phyloP scores from a whole-genome alignment of 257 asterid genomes.

The Capsicum rhomboideum region DNA sequence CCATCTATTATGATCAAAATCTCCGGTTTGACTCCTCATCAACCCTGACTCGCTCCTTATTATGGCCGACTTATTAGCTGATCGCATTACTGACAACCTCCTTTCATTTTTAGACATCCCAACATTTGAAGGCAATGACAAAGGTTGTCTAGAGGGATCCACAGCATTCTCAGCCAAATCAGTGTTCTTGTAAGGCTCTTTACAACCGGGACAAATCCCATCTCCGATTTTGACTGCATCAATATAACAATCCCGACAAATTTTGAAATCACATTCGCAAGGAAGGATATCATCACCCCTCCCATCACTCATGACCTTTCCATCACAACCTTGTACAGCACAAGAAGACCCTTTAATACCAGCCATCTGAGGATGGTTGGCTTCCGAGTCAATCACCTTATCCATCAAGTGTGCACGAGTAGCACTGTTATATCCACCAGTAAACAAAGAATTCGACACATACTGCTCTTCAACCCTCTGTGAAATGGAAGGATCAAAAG shows the following conservation, averaged over 20 bases:
- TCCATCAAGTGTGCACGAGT: constrained; percentile 97
- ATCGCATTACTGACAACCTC: constrained; percentile 72
- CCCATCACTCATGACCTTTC: constrained; percentile 75
- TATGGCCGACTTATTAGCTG: constrained; percentile 45
- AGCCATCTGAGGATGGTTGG: constrained; percentile 90
- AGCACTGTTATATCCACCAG: constrained; percentile 75
- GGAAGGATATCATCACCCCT: constrained; percentile 83
- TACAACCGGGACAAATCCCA: constrained; percentile 88
- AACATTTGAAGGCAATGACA: constrained; percentile 50
- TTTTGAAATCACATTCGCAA: constrained; percentile 86
- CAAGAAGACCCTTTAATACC: constrained; percentile 83
- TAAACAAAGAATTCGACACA: constrained; percentile 76
- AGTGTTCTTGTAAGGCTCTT: constrained; percentile 64
- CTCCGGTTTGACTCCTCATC: constrained; percentile 73
- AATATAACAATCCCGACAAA: constrained; percentile 65
- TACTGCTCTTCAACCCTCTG: constrained; percentile 89
- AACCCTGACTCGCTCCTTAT: constrained; percentile 57
- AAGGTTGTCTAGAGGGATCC: constrained; percentile 36
- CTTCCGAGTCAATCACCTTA: constrained; percentile 83
- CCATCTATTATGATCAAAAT: constrained; percentile 81
- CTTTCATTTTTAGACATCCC: constrained; percentile 74
- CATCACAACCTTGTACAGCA: constrained; percentile 79
- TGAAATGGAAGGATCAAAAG: constrained; percentile 73
- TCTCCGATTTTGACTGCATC: constrained; percentile 74
- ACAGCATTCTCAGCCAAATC: constrained; percentile 35